Percentiles rank a stretch among this genome's conserved stretches.
These are phyloP conservation scores for Talaromyces wortmannii DNA, from an alignment of 495 filamentous ascomycete species.

Conservation along the genomic window DNA sequence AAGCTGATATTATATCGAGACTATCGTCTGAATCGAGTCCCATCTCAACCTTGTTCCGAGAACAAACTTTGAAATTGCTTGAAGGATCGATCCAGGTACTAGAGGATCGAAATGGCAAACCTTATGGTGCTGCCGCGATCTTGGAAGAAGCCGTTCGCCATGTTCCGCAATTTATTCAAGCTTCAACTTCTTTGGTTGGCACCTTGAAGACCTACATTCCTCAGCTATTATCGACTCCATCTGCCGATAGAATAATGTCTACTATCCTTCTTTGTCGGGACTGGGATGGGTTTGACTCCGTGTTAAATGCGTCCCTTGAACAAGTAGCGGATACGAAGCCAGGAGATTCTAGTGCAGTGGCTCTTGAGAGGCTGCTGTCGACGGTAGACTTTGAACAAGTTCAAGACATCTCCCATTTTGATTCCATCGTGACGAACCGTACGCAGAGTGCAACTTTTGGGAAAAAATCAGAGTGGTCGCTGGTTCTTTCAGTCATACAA, in stretches of 20 bases:
- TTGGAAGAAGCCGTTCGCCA: conserved; percentile 42
- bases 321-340: conserved; percentile 28
- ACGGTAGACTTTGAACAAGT: conserved; percentile 33
- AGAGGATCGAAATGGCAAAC: conserved; percentile 64
- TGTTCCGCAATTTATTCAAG: conserved; percentile 31
- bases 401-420: conserved; percentile 23
- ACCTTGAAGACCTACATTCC: conserved; percentile 44
- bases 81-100: conserved; percentile 42
- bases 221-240: conserved; percentile 47
- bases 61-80: conserved; percentile 31
- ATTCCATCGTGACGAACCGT: conserved; percentile 28
- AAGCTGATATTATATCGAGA: conserved; percentile 35
- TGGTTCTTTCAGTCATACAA: conserved; percentile 37
- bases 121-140: conserved; percentile 68
- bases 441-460: conserved; percentile 29
- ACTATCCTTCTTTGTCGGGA: conserved; percentile 31
- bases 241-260: conserved; percentile 37
- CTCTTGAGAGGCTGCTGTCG: conserved; percentile 34
- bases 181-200: conserved; percentile 22
- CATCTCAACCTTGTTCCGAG: conserved; percentile 14
- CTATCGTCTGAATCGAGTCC: conserved; percentile 1
- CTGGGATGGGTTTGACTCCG: conserved; percentile 32
- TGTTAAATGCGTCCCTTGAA: conserved; percentile 32
- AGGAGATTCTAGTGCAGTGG: conserved; percentile 27
- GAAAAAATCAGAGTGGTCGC: conserved; percentile 32